Evolutionary conservation across 768 basidiomycete genomes (phyloP), one percentile per base, ranked within the genome.

Genomic region (Podaxis sp.): DNA sequence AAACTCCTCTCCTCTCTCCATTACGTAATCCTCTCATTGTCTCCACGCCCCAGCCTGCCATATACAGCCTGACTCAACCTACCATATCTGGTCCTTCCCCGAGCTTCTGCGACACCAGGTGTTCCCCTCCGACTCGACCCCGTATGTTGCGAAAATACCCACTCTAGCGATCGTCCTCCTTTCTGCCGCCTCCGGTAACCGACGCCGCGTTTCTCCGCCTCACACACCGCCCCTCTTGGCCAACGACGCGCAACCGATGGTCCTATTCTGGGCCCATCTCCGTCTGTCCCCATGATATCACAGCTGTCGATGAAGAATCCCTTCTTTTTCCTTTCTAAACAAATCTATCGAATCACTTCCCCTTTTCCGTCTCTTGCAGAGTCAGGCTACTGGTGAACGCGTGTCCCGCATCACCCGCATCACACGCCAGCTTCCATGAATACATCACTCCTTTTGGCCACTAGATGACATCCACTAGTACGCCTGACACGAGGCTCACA

Each of bases 401-500:
- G 15, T 11, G 41, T 30, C 20, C 48, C 12, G 13, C 38, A 41
- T 13, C 54, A 15, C 58, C 24, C 24, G n/a, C 24, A 56, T 49
- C 61, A 56, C 44, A 17, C 44, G 38, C 44, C 33, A 49, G 11
- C 28, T 12, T 24, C 30, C 52, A 38, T 56, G 37, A 17, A 24
- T 17, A 17, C 26, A 50, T 40, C 38, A 41, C 22, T 56, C 38
- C 54, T 37, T 24, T 24, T 17, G 33, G 11, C 54, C 38, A 7
- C 54, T 56, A 56, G 33, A 20, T 11, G 54, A 20, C 37, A 56
- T 38, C 36, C 22, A 15, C 44, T 10, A 40, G 22, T 22, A 22
- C 24, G 20, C 54, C 20, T 36, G 33, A 56, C 60, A 62, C 54
- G 60, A 62, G 60, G 60, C 60, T 62, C 60, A 56, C 60, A 62